Conservation (phyloP, 164 flowering plant genomes). For the Nymphaea thermarum region DNA sequence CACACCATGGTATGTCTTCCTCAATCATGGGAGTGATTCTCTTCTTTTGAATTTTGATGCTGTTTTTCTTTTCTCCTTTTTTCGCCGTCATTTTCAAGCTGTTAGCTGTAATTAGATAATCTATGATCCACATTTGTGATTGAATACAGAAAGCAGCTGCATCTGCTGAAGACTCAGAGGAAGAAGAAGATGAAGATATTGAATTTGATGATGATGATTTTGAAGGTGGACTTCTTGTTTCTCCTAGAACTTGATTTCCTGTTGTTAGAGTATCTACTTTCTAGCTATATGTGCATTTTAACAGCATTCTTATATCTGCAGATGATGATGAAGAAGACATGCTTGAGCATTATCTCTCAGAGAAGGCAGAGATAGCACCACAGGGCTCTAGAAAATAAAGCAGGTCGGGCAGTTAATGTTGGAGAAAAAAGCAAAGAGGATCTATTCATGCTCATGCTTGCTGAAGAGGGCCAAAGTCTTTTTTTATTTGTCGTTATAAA, state of each 20-base stretch:
- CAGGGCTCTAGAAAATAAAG: not conserved
- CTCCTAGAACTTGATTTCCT: too few relatives aligned
- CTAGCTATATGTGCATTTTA: too few relatives aligned
- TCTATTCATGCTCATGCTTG: not conserved
- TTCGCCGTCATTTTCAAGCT: too few relatives aligned
- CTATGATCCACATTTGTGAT: not conserved
- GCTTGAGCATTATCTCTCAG: constrained; percentile 76
- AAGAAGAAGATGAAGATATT: constrained; percentile 78
- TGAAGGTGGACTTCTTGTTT: constrained; percentile 42
- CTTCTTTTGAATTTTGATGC: too few relatives aligned
- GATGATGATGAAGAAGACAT: constrained; percentile 98
- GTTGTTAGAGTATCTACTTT: too few relatives aligned
- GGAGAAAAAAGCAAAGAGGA: not conserved
- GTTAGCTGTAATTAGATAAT: too few relatives aligned
- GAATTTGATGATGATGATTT: constrained; percentile 92
- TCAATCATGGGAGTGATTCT: too few relatives aligned
- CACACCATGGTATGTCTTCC: constrained; percentile 32
- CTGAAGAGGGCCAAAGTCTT: not conserved
- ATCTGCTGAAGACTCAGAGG: constrained; percentile 49
- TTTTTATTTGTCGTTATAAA: too few relatives aligned
- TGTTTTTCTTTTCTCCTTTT: too few relatives aligned
- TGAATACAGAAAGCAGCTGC: constrained; percentile 52
- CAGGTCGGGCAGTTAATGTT: not conserved
- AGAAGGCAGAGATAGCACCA: not conserved
- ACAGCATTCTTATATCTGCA: constrained; percentile 14